phyloP scores from a whole-genome alignment of 495 filamentous ascomycete species.

The Penicillium tannophilum region DNA sequence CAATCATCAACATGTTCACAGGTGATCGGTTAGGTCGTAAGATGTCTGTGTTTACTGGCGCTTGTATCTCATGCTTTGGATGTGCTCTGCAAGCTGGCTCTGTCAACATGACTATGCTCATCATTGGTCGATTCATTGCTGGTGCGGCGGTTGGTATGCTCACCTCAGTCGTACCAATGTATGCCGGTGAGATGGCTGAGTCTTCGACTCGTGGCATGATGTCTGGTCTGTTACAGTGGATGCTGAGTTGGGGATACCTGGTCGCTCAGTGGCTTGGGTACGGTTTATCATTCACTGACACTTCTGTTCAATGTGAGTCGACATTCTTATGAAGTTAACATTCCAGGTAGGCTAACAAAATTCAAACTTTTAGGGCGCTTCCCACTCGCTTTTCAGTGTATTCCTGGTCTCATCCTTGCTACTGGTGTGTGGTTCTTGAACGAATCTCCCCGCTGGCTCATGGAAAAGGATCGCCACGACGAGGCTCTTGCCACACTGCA shows the following conservation, averaged over 20 bases:
- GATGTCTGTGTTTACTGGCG: constrained; percentile 50
- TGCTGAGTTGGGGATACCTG: constrained; percentile 48
- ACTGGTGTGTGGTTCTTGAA: constrained; percentile 53
- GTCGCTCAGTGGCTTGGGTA: constrained; percentile 57
- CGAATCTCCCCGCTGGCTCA: constrained; percentile 60
- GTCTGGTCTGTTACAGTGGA: constrained; percentile 42
- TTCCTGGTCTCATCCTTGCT: constrained; percentile 51
- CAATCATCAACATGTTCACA: constrained; percentile 44
- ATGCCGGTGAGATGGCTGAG: constrained; percentile 36
- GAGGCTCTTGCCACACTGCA: constrained; percentile 45
- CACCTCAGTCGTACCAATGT: constrained; percentile 52
- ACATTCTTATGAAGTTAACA: not conserved
- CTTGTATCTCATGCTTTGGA: constrained; percentile 45
- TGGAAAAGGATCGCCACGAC: constrained; percentile 49
- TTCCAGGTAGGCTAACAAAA: not conserved
- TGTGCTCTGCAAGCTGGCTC: constrained; percentile 53
- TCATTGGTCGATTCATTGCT: constrained; percentile 51
- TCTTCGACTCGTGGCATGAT: constrained; percentile 26
- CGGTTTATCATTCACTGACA: constrained; percentile 49
- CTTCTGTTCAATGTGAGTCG: constrained; percentile 42
- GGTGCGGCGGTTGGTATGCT: constrained; percentile 53
- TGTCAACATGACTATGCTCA: constrained; percentile 52
- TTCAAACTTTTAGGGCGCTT: constrained; percentile 55
- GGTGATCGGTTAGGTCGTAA: constrained; percentile 51
- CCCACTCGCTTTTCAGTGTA: constrained; percentile 54